A percentile compares a stretch with the other conserved stretches of the same genome.
These are phyloP conservation scores for Candida cerambycidarum DNA, from an alignment of 805 yeast genomes.

Conservation along the genomic window DNA sequence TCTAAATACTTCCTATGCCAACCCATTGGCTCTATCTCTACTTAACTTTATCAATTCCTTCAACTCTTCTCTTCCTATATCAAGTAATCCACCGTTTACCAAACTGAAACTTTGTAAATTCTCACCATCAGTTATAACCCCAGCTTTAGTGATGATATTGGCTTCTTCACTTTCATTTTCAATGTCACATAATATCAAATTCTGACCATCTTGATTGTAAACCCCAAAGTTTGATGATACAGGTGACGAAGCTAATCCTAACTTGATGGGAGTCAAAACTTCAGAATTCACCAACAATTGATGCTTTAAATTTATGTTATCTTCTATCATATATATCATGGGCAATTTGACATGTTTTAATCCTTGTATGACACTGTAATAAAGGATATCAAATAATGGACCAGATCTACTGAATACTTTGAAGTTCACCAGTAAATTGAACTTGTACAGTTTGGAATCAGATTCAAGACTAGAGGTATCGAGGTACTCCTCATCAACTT, in stretches of 20 bases:
- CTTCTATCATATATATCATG: slow-evolving; percentile 41
- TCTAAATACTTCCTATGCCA: too few relatives aligned
- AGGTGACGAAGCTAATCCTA: slow-evolving; percentile 1
- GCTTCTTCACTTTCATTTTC: slow-evolving; percentile 18
- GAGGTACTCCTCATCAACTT: slow-evolving; percentile 12
- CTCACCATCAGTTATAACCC: slow-evolving; percentile 11
- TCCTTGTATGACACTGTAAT: slow-evolving; percentile 67
- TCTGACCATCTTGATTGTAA: slow-evolving; percentile 11
- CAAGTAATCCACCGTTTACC: slow-evolving; percentile 47
- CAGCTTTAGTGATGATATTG: slow-evolving; percentile 12
- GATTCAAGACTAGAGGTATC: slow-evolving; percentile 11
- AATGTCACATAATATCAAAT: slow-evolving; percentile 14
- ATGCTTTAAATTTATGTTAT: slow-evolving; percentile 3
- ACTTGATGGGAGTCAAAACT: slow-evolving; percentile 7
- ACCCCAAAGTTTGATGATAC: slow-evolving; percentile 17
- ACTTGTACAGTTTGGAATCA: slow-evolving; percentile 23
- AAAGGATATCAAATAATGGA: slow-evolving; percentile 74
- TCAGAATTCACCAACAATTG: slow-evolving; percentile 10
- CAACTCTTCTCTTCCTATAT: slow-evolving; percentile 47
- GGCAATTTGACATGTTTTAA: slow-evolving; percentile 64
- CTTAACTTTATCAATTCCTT: slow-evolving; percentile 49
- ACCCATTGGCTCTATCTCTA: slow-evolving; percentile 44
- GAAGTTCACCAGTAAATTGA: slow-evolving; percentile 67
- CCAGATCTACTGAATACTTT: slow-evolving; percentile 80
- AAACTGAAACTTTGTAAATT: slow-evolving; percentile 32